Conservation (phyloP, 768 basidiomycete species). For the Chalciporus pseudorubinellus region DNA sequence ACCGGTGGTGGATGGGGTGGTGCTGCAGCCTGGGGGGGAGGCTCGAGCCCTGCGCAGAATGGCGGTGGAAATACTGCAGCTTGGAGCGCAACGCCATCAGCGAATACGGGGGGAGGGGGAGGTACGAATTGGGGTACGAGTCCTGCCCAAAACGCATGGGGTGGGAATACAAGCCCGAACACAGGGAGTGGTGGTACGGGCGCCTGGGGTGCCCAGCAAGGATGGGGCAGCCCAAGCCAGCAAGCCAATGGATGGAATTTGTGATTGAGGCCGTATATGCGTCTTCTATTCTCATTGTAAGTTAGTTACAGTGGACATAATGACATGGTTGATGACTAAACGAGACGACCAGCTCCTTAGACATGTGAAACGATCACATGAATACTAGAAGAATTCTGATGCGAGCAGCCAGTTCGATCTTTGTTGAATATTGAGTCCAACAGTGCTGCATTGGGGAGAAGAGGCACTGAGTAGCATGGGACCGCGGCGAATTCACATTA, state of each 20-base stretch:
- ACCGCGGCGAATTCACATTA: no score
- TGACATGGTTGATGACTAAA: not conserved
- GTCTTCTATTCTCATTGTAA: not conserved
- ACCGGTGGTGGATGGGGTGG: conserved; percentile 32
- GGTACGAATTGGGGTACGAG: conserved; percentile 31
- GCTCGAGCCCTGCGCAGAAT: conserved; percentile 27
- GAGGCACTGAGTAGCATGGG: no score
- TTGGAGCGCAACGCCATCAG: conserved; percentile 27
- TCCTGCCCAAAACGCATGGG: conserved; percentile 38
- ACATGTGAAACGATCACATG: no score
- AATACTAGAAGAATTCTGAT: no score
- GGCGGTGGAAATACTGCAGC: conserved; percentile 15
- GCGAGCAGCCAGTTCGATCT: no score
- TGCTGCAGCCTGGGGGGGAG: conserved; percentile 23
- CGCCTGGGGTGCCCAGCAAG: conserved; percentile 35
- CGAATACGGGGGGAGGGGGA: conserved; percentile 23
- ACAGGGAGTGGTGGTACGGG: conserved; percentile 14
- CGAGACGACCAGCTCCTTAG: not conserved
- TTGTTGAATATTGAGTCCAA: no score
- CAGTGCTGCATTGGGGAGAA: no score
- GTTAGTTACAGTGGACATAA: not conserved
- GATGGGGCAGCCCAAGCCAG: conserved; percentile 50
- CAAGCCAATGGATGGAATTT: conserved; percentile 57
- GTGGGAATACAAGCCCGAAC: conserved; percentile 35
- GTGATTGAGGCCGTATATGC: conserved; percentile 6